Evolutionary conservation across 1,139 yeast genomes (phyloP).

Genomic region (Protomyces inundatus): DNA sequence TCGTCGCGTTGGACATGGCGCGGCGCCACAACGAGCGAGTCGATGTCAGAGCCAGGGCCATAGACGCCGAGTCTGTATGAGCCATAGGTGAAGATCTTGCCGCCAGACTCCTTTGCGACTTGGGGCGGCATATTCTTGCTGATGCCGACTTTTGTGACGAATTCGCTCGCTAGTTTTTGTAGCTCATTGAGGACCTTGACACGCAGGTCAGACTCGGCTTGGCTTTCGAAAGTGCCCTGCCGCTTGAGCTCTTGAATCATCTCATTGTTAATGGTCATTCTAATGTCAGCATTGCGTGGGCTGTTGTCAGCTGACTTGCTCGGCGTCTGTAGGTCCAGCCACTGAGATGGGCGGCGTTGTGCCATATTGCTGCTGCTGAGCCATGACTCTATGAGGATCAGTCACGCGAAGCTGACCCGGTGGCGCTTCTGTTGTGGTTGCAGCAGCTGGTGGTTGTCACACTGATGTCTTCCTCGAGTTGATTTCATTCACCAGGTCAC

Average conservation of each 20-base stretch:
- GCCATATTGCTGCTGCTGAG: slow-evolving; percentile 48
- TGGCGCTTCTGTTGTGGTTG: too few relatives aligned
- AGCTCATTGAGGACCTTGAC: slow-evolving; percentile 64
- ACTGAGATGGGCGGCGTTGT: slow-evolving; percentile 86
- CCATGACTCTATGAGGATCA: not conserved
- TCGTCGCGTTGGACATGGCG: slow-evolving; percentile 89
- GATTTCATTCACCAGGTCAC: too few relatives aligned
- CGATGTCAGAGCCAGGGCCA: slow-evolving; percentile 98
- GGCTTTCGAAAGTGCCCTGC: slow-evolving; percentile 82
- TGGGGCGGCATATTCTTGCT: slow-evolving; percentile 91
- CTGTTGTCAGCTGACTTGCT: slow-evolving; percentile 36
- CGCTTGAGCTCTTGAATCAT: slow-evolving; percentile 71
- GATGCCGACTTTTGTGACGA: slow-evolving; percentile 74
- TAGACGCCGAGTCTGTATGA: slow-evolving; percentile 91
- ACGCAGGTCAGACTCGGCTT: slow-evolving; percentile 48
- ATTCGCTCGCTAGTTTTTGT: slow-evolving; percentile 69
- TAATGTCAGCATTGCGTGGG: not conserved
- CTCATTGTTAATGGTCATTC: slow-evolving; percentile 60
- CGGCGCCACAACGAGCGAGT: slow-evolving; percentile 90
- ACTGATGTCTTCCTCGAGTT: too few relatives aligned
- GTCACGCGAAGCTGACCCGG: too few relatives aligned
- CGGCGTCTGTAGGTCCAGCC: slow-evolving; percentile 78
- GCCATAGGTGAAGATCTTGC: slow-evolving; percentile 91
- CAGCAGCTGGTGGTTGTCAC: too few relatives aligned
- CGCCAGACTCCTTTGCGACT: slow-evolving; percentile 96